These are phyloP conservation scores for Xenosphaeropsis pyriputrescens DNA, from an alignment of 2,329 filamentous ascomycete genomes.

Conservation along the genomic window DNA sequence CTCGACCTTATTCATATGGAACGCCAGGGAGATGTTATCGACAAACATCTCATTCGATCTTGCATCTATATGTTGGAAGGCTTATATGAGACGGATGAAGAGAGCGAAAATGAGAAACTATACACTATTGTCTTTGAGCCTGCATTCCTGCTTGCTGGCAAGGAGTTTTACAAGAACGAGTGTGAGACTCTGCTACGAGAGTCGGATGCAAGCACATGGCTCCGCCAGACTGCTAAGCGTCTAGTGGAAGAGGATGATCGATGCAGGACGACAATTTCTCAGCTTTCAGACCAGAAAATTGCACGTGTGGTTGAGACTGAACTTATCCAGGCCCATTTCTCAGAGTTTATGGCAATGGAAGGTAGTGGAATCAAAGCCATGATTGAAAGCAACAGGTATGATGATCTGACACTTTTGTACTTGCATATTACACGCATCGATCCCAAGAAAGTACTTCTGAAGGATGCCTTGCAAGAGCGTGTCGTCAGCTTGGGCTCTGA, in stretches of 20 bases:
- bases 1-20: constrained; percentile 90
- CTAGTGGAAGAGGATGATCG: constrained; percentile 70
- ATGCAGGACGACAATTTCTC: constrained; percentile 68
- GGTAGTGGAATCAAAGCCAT: constrained; percentile 73
- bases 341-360: constrained; percentile 73
- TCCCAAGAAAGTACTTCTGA: constrained; percentile 53
- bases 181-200: constrained; percentile 61
- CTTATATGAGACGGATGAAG: constrained; percentile 68
- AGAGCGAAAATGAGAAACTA: constrained; percentile 64
- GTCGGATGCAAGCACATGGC: constrained; percentile 69
- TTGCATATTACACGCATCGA: constrained; percentile 68
- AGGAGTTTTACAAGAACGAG: constrained; percentile 61
- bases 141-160: constrained; percentile 57
- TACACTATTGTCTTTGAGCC: constrained; percentile 77
- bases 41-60: constrained; percentile 67
- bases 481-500: constrained; percentile 69
- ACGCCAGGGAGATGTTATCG: constrained; percentile 75
- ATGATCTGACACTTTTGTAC: constrained; percentile 72
- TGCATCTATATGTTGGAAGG: constrained; percentile 83
- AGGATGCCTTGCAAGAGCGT: constrained; percentile 54
- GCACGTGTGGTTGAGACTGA: constrained; percentile 65
- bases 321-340: constrained; percentile 63
- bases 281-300: constrained; percentile 58
- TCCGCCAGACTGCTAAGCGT: constrained; percentile 58
- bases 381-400: constrained; percentile 75